Evolutionary conservation across 1,139 yeast species (phyloP), one percentile per base, ranked within the genome.

Genomic region (Hanseniaspora sp.): DNA sequence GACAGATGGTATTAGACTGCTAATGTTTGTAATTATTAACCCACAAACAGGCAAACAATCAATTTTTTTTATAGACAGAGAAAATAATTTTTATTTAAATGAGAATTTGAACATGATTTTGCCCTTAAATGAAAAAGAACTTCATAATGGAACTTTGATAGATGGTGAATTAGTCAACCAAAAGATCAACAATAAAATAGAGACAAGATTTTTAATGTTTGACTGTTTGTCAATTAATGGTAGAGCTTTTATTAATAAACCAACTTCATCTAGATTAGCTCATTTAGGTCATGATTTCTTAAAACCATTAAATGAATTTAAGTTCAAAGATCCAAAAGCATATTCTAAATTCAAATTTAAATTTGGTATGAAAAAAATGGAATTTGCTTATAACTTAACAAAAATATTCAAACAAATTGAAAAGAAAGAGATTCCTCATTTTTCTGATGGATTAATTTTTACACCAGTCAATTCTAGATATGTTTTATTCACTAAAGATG

Each of bases 401-500:
- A 83, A 80, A 61, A 88, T 90, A n/a, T 82, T 87, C 56, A 73
- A 80, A 44, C 79, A 79, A 60, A 74, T 87, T 66, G 86, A 84
- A 46, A 76, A 79, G 54, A 38, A 44, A 7, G 17, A 31, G 23
- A 73, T 92, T 53, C 85, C 86, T 40, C 96, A 94, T 67, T 85
- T 86, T 56, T 83, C 95, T 1, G 99, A 94, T 69, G 99, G 99
- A 1, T 75, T 94, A 41, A 87, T 94, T 58, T 86, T 87, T 67
- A 94, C 99, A 1, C 86, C 95, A 61, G 86, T 94, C 38, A 87
- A 81, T 57, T 79, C 94, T 0, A 95, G 95, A 0, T 94, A 94
- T 68, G 76, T 79, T 4, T 80, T 82, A 60, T 97, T 97, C 12
- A 64, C 66, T 13, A 90, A 97, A 0, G 97, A 92, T 66, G 77